Evolutionary conservation across 768 basidiomycete genomes (phyloP).

Genomic region (Rhizopogon roseolus): DNA sequence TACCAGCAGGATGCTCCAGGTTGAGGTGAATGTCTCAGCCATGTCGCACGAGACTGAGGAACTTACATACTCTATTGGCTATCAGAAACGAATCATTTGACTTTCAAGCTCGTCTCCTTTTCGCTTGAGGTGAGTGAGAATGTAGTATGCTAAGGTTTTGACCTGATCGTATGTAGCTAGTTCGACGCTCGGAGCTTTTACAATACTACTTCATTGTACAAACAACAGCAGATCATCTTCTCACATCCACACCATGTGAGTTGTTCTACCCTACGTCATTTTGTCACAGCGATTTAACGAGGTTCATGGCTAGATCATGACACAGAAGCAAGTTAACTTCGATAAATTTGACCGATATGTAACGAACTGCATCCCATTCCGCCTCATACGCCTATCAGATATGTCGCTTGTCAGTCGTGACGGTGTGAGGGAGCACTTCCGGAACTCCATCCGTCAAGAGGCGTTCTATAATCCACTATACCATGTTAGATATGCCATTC

Average conservation of each 20-base stretch:
- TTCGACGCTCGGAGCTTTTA: background rate
- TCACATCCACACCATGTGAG: background rate
- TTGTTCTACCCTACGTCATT: background rate
- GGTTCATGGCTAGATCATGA: background rate
- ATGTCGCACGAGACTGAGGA: too few relatives aligned
- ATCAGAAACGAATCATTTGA: too few relatives aligned
- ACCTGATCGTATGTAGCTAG: too few relatives aligned
- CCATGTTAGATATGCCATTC: background rate
- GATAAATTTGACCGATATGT: slow-evolving; percentile 5
- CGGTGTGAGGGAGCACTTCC: background rate
- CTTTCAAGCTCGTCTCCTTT: too few relatives aligned
- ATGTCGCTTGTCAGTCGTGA: slow-evolving; percentile 10
- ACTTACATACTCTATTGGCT: too few relatives aligned
- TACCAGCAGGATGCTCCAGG: too few relatives aligned
- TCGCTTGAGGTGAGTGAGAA: too few relatives aligned
- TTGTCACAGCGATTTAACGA: background rate
- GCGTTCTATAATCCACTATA: background rate
- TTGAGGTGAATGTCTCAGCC: too few relatives aligned
- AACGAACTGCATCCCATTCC: slow-evolving; percentile 13
- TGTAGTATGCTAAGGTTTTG: too few relatives aligned
- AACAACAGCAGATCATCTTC: background rate
- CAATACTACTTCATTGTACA: background rate
- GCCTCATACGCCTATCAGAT: slow-evolving; percentile 12
- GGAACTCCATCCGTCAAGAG: background rate
- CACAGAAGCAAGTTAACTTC: background rate